Evolutionary conservation across 2,329 filamentous ascomycete species (phyloP), one percentile per base, ranked within the genome.

Genomic region (Fusarium papillatum): DNA sequence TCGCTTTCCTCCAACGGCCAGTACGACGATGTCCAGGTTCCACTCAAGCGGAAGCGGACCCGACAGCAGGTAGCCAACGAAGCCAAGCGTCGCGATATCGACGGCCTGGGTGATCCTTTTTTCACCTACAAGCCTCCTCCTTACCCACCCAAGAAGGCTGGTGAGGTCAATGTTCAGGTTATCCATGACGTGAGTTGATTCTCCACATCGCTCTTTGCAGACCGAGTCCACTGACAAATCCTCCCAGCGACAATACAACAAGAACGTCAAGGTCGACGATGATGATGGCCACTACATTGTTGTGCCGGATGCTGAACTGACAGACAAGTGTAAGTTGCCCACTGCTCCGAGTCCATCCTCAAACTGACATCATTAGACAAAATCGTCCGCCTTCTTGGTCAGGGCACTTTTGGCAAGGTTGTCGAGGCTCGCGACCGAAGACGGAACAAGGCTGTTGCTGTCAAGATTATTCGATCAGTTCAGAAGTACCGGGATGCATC

Each of bases 221-320:
- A 16, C 24, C 61, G 39, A 48, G 57, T 59, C 67, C 69, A 67
- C 63, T 78, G 53, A 79, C 76, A 63, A 66, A 36, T 50, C 46
- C 62, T 41, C 29, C 46, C 36, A 83, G 81, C 80, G 82, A 61
- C 81, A 82, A 46, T 85, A 87, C 60, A 87, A 87, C 70, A 90
- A 90, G 74, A 87, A 92, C 76, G 88, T 93, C 78, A 97, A 97
- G 82, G 93, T 97, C 55, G 97, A 99, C 80, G 97, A 99, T 77
- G 95, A 98, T 57, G 97, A 99, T 80, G 97, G 97, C 7, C 97
- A 99, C 84, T 99, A 98, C 82, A 95, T 98, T 78, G 96, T 99
- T 26, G 92, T 94, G 2, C 94, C 96, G 36, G 95, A 98, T 78
- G 94, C 94, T 14, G 92, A 95, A 71, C 87, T 99, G 64, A 98